A percentile compares a stretch with the other conserved stretches of the same genome.
Evolutionary conservation across 2,329 filamentous ascomycete species (phyloP).

Genomic region (Exophiala xenobiotica): DNA sequence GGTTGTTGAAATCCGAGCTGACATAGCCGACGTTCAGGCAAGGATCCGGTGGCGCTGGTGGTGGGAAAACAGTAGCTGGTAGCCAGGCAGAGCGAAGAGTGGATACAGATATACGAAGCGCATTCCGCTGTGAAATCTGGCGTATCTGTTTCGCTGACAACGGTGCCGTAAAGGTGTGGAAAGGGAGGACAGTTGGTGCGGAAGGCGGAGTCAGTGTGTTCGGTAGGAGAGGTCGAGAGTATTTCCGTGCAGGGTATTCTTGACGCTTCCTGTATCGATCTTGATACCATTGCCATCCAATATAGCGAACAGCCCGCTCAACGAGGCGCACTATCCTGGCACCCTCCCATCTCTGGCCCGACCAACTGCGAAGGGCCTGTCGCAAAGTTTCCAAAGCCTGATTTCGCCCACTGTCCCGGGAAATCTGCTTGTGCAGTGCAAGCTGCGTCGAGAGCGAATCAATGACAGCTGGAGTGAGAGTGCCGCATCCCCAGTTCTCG

Average conservation of each 20-base stretch:
- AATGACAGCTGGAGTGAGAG: constrained; percentile 57
- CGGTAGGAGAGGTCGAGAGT: constrained; percentile 73
- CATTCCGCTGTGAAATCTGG: constrained; percentile 92
- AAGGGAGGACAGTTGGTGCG: constrained; percentile 90
- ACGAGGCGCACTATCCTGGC: constrained; percentile 78
- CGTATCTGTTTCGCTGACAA: constrained; percentile 88
- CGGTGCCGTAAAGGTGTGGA: constrained; percentile 96
- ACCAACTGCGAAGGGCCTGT: constrained; percentile 58
- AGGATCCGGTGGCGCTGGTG: constrained; percentile 76
- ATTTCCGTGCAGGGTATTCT: constrained; percentile 58
- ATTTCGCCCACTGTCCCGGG: constrained; percentile 8
- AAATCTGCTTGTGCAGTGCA: constrained; percentile 31
- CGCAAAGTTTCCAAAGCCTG: constrained; percentile 32
- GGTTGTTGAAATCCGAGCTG: constrained; percentile 98
- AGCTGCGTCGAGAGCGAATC: constrained; percentile 53
- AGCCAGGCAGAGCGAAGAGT: constrained; percentile 87
- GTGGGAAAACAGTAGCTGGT: constrained; percentile 74
- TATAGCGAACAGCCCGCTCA: constrained; percentile 76
- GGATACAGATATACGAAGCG: constrained; percentile 85
- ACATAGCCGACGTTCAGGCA: constrained; percentile 92
- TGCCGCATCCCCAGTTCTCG: constrained; percentile 77
- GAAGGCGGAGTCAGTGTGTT: constrained; percentile 72
- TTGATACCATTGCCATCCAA: constrained; percentile 83
- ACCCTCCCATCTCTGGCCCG: constrained; percentile 80
- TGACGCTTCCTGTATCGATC: constrained; percentile 69